Percentiles rank a stretch among this genome's conserved stretches.
Conservation (phyloP, 176 grass and related monocot genomes). For the Guadua angustifolia region DNA sequence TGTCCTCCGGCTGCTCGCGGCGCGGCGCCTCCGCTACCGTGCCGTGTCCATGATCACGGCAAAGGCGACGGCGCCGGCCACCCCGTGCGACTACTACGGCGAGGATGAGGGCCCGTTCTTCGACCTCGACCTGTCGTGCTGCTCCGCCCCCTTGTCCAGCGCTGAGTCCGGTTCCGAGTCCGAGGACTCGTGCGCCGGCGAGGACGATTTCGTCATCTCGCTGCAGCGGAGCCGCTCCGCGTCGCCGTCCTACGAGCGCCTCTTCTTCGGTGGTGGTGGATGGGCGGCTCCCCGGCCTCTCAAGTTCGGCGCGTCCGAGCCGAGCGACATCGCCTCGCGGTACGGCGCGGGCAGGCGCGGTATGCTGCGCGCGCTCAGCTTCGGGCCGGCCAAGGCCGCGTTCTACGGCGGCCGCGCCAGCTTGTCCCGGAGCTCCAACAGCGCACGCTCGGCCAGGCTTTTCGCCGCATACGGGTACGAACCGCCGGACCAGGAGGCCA, state of each 20-base stretch:
- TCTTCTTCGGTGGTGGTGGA: conserved; percentile 46
- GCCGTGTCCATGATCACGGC: conserved; percentile 48
- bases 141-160: conserved; percentile 49
- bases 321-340: conserved; percentile 21
- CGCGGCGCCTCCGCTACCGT: conserved; percentile 40
- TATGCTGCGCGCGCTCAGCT: conserved; percentile 61
- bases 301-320: conserved; percentile 46
- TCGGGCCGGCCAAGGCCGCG: conserved; percentile 67
- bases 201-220: conserved; percentile 55
- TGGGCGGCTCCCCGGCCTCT: neutral
- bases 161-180: conserved; percentile 58
- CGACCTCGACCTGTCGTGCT: conserved; percentile 64
- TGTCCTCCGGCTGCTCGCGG: conserved; percentile 52
- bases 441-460: conserved; percentile 42
- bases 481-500: conserved; percentile 42
- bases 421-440: conserved; percentile 56
- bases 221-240: conserved; percentile 45
- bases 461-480: conserved; percentile 37
- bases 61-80: conserved; percentile 49
- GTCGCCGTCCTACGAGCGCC: conserved; percentile 55
- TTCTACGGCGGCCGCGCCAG: conserved; percentile 61
- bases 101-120: conserved; percentile 85
- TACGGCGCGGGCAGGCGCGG: conserved; percentile 31
- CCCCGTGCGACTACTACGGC: conserved; percentile 11
- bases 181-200: conserved; percentile 47